Percentiles rank a stretch among this genome's conserved stretches.
Evolutionary conservation across 202 grass and related monocot species (phyloP).

Genomic region (Cymbopogon flexuosus): DNA sequence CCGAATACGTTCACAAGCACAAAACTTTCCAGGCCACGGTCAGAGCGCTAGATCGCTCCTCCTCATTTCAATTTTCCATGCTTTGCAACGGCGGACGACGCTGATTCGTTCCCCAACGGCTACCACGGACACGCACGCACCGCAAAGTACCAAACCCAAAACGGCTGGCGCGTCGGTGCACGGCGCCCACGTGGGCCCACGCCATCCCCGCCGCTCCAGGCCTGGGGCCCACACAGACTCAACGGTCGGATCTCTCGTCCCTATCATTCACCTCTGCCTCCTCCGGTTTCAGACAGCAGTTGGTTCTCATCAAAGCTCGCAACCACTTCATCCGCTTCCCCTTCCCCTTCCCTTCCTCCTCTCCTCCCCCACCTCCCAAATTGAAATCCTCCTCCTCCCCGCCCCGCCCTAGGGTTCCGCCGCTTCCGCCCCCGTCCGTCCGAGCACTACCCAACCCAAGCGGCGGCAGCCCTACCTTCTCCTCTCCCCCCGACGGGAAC

Average conservation of each 20-base stretch:
- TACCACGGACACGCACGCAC: too few relatives aligned
- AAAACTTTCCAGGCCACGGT: too few relatives aligned
- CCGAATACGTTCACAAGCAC: too few relatives aligned
- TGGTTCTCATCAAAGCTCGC: not conserved
- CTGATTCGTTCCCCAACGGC: too few relatives aligned
- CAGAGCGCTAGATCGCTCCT: too few relatives aligned
- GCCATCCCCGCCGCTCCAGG: not conserved
- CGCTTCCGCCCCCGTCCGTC: not conserved
- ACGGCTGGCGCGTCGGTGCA: too few relatives aligned
- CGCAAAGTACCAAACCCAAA: too few relatives aligned
- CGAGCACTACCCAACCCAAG: not conserved
- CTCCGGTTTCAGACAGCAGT: not conserved
- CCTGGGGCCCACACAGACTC: not conserved
- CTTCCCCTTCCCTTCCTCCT: not conserved
- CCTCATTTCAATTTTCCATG: too few relatives aligned
- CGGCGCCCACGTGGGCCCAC: too few relatives aligned
- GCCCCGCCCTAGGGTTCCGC: not conserved
- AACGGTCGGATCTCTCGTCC: slow-evolving; percentile 31
- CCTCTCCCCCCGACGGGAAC: not conserved
- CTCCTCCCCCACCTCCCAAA: not conserved
- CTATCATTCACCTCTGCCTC: not conserved
- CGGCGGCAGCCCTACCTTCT: not conserved
- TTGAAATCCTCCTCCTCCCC: too few relatives aligned
- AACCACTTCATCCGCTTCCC: not conserved
- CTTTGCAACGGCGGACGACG: too few relatives aligned